Base-by-base conservation (phyloP, 352 stramenopile species). In the Sclerospora graminicola region DNA sequence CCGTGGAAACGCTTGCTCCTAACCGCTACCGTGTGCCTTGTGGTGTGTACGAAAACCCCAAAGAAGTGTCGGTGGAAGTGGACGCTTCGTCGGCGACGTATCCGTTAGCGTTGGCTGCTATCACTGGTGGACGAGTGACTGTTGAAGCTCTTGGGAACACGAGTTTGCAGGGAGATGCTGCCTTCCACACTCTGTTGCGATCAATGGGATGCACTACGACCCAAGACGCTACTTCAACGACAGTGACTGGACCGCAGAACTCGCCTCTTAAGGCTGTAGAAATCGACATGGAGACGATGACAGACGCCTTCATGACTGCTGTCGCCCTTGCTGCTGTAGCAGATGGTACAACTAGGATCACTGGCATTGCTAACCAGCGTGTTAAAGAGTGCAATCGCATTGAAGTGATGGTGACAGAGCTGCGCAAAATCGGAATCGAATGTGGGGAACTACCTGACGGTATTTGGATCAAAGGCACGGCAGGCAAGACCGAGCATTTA, bases 341-440 rank as follows among this genome's bases (percentile, higher is more conserved):
- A 0, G 77, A 97, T 21, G 95, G 95, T 45, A 95, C 86, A 14
- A 98, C 93, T 6, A 95, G 87, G 5, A 98, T 99, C 74, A 89
- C 90, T 27, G 97, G 97, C 53, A 97, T 99, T 32, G 96, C 96
- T n/a, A 98, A 96, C 52, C 97, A 97, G 86, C 83, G 95, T 32
- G 82, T 99, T 15, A 99, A 98, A 70, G 94, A 99, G 65, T 98
- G 94, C 44, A 96, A 99, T 55, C 84, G 95, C 34, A 98, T 98
- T 64, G 96, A 96, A 42, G 95, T 95, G 6, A 98, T 99, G 77
- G 87, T 98, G 18, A 94, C 84, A 6, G 94, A 98, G 61, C 81
- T 97, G 56, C 93, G 76, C 13, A 97, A 98, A 51, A 67, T 98
- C 32, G 95, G 94, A 27, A 84, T 96, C 27, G 69, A 79, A 38